A percentile compares a stretch with the other conserved stretches of the same genome.
Conservation (phyloP, 352 stramenopile genomes). For the Phytophthora crassamura region DNA sequence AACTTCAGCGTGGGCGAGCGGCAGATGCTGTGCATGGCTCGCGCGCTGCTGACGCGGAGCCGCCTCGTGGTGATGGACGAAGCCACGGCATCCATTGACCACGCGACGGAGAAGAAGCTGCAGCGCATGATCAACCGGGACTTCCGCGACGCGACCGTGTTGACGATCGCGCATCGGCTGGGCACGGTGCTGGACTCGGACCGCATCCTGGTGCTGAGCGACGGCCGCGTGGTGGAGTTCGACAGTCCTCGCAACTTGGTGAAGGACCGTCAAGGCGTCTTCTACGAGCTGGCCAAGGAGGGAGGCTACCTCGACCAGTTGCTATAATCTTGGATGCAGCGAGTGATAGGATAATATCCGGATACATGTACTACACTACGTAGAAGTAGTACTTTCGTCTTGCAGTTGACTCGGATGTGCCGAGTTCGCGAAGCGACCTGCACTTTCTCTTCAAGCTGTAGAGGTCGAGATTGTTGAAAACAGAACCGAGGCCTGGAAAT, state of each 20-base stretch:
- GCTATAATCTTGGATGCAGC: no score
- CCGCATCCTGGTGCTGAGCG: slow-evolving; percentile 85
- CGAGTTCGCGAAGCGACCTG: no score
- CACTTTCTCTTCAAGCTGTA: no score
- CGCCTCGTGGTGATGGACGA: slow-evolving; percentile 94
- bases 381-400: no score
- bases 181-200: slow-evolving; percentile 54
- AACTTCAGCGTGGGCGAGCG: no score
- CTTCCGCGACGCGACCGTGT: no score
- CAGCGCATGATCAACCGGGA: slow-evolving; percentile 48
- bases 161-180: slow-evolving; percentile 94
- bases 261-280: background rate
- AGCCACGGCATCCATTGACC: slow-evolving; percentile 43
- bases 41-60: slow-evolving; percentile 87
- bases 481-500: no score
- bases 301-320: slow-evolving; percentile 24
- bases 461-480: no score
- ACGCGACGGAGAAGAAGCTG: slow-evolving; percentile 60
- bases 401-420: no score
- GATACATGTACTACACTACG: no score
- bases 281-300: slow-evolving; percentile 34
- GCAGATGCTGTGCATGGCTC: no score
- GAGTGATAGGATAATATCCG: no score
- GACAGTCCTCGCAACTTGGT: slow-evolving; percentile 58
- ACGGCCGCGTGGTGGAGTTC: slow-evolving; percentile 86